These are phyloP conservation scores for Bremia lactucae DNA, from an alignment of 352 stramenopile species.

Conservation along the genomic window DNA sequence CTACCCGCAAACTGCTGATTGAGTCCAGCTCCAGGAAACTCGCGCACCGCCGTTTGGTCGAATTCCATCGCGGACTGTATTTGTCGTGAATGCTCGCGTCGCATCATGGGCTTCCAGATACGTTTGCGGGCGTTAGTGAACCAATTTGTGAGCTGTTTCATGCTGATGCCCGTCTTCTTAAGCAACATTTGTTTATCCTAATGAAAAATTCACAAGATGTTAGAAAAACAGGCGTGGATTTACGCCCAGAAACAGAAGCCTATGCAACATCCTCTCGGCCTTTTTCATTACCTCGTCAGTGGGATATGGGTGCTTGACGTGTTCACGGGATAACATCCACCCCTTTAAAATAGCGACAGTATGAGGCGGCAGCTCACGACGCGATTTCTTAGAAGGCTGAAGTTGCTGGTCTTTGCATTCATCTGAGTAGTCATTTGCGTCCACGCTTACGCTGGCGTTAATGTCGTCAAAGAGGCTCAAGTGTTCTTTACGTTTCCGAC, in stretches of 20 bases:
- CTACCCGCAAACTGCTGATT: slow-evolving; percentile 21
- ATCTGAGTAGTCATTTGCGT: slow-evolving; percentile 17
- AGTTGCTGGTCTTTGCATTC: slow-evolving; percentile 28
- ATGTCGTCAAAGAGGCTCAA: slow-evolving; percentile 16
- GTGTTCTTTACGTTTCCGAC: slow-evolving; percentile 22
- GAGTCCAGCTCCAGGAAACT: slow-evolving; percentile 23
- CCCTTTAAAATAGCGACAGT: slow-evolving; percentile 80
- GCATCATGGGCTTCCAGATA: slow-evolving; percentile 87
- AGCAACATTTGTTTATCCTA: slow-evolving; percentile 86
- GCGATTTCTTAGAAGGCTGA: slow-evolving; percentile 62
- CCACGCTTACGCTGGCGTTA: slow-evolving; percentile 16
- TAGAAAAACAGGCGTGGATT: slow-evolving; percentile 3
- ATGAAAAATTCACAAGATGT: slow-evolving; percentile 5
- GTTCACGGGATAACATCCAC: slow-evolving; percentile 84
- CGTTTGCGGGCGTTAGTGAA: slow-evolving; percentile 85
- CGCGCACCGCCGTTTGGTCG: slow-evolving; percentile 37
- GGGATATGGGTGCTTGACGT: slow-evolving; percentile 85
- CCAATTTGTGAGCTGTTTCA: slow-evolving; percentile 88
- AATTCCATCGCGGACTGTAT: slow-evolving; percentile 65
- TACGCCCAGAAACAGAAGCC: slow-evolving; percentile 3
- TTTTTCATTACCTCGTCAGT: slow-evolving; percentile 58
- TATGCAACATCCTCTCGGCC: slow-evolving; percentile 5
- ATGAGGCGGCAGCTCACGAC: slow-evolving; percentile 69
- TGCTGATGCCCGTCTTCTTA: slow-evolving; percentile 84
- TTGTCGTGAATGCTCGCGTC: slow-evolving; percentile 68